phyloP scores from a whole-genome alignment of 257 asterid genomes.

The Vinca minor region DNA sequence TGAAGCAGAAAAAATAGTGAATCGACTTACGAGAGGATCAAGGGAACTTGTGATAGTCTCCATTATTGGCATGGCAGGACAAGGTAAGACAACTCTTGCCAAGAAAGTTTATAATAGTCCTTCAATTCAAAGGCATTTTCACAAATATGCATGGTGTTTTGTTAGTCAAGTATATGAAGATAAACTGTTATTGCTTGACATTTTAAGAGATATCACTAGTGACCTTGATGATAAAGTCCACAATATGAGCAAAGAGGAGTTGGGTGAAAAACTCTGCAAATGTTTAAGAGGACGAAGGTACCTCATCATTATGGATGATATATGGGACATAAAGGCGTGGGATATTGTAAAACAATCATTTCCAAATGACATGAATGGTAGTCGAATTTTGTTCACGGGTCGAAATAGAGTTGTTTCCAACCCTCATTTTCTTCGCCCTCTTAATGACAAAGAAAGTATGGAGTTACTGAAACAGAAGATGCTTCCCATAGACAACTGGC shows the following conservation, averaged over 20 bases:
- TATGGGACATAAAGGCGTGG: no score
- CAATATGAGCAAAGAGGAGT: no score
- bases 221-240: not conserved
- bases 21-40: no score
- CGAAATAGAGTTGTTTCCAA: not conserved
- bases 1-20: no score
- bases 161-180: not conserved
- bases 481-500: not conserved
- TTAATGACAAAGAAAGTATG: constrained; percentile 8
- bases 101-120: no score
- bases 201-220: not conserved
- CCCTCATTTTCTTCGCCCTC: not conserved
- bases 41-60: no score
- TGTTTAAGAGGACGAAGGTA: no score
- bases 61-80: no score
- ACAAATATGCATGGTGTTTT: not conserved
- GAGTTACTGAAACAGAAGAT: not conserved
- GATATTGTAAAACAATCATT: not conserved
- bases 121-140: not conserved
- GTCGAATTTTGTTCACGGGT: constrained; percentile 10
- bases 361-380: constrained; percentile 9
- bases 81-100: not conserved
- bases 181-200: not conserved
- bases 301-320: no score
- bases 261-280: no score